A percentile compares a stretch with the other conserved stretches of the same genome.
These are phyloP conservation scores for Pochonia chlamydosporia DNA, from an alignment of 2,329 filamentous ascomycete genomes.

Conservation along the genomic window DNA sequence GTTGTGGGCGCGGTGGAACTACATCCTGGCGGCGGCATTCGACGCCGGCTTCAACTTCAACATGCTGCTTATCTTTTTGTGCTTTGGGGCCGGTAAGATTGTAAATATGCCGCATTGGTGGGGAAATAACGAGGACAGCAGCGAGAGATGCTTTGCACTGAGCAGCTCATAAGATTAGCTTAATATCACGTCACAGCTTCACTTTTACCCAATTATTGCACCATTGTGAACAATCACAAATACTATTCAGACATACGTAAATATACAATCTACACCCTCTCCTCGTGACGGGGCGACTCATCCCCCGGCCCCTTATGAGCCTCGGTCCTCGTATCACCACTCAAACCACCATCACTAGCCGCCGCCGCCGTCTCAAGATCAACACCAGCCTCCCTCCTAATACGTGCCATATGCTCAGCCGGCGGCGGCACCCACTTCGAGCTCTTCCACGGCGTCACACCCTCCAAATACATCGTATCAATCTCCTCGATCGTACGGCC, in stretches of 20 bases:
- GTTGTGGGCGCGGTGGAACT: conserved; percentile 56
- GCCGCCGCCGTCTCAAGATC: conserved; percentile 24
- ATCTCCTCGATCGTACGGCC: conserved; percentile 73
- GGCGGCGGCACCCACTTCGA: conserved; percentile 43
- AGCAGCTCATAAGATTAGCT: not conserved
- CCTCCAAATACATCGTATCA: conserved; percentile 68
- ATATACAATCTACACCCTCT: conserved; percentile 1
- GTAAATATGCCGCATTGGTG: conserved; percentile 59
- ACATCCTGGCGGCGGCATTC: conserved; percentile 54
- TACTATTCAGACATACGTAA: too few species aligned
- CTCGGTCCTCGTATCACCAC: not conserved
- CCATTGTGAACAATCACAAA: too few species aligned
- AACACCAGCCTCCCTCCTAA: conserved; percentile 34
- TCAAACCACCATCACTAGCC: not conserved
- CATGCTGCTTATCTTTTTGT: conserved; percentile 55
- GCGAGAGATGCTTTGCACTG: conserved; percentile 54
- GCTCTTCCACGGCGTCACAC: conserved; percentile 59
- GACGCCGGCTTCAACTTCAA: conserved; percentile 59
- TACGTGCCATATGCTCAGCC: conserved; percentile 36
- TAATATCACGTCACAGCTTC: too few species aligned
- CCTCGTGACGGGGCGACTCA: not conserved
- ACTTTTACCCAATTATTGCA: too few species aligned
- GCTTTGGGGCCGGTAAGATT: conserved; percentile 50
- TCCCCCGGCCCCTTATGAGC: not conserved
- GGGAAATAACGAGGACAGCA: conserved; percentile 50